Evolutionary conservation across 345 rosid species (phyloP), one percentile per base, ranked within the genome.

Genomic region (Populus alba): DNA sequence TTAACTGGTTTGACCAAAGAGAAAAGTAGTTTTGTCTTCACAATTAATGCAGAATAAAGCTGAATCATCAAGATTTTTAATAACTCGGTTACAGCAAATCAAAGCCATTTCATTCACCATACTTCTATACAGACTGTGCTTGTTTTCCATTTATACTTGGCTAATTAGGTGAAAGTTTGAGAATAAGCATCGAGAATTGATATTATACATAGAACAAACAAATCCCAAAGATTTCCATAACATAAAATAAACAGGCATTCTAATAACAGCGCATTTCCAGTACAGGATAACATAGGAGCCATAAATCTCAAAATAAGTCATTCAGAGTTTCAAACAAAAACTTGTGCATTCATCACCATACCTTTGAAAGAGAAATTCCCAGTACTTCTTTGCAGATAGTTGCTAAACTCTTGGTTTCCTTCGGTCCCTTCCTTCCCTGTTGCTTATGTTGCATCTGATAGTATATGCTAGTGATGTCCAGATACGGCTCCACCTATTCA

Each of bases 401-500:
- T 49, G 95, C 88, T 80, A 95, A 87, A 84, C 97, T 93, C 84
- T 87, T 95, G 67, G 86, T 87, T 77, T 91, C 90, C 77, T 85
- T 94, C 25, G 94, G 83, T 1, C 74, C 38, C 80, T 83, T 91
- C 82, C 86, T 89, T 81, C 91, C 94, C n/a, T 37, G 75, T 76
- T 78, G 88, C 85, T 89, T 93, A 83, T 84, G 87, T 69, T 87
- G 94, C 84, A 91, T 75, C 72, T 85, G 43, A 79, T 81, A 82
- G 84, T 91, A 88, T 75, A 92, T 41, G 70, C 84, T 80, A 51
- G 86, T 78, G 75, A 92, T 92, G 78, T 93, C 97, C 85, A 95
- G 71, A 86, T 91, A 95, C 5, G 95, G 98, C 82, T 95, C 95
- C 82, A 95, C 89, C 97, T 92, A 79, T 70, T 78, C 81, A 85